A percentile compares a stretch with the other conserved stretches of the same genome.
phyloP scores from a whole-genome alignment of 2,329 filamentous ascomycete genomes.

The Coniochaeta sp. region DNA sequence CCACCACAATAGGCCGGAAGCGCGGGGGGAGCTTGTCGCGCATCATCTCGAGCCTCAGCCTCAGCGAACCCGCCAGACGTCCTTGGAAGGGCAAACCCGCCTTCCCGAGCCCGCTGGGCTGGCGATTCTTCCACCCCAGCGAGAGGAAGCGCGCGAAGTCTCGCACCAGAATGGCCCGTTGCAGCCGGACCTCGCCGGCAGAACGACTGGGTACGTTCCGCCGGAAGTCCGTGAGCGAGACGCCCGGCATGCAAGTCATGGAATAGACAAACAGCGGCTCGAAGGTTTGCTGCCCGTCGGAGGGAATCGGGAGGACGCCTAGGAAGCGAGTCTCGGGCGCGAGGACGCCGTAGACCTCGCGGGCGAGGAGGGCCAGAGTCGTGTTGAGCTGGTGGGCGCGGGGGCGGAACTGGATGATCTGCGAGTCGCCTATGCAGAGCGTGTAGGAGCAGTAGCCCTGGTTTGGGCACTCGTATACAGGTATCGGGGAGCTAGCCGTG shows the following conservation, averaged over 20 bases:
- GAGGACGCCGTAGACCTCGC: slow-evolving; percentile 28
- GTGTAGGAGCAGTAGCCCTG: slow-evolving; percentile 49
- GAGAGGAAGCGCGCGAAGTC: slow-evolving; percentile 34
- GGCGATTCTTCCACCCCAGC: slow-evolving; percentile 23
- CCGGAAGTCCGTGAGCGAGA: slow-evolving; percentile 27
- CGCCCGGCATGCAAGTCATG: slow-evolving; percentile 32
- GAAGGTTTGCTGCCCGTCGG: too few species aligned
- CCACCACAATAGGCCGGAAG: slow-evolving; percentile 18
- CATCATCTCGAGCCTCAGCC: slow-evolving; percentile 29
- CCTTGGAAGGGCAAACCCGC: slow-evolving; percentile 13
- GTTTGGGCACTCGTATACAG: slow-evolving; percentile 8
- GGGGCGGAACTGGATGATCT: slow-evolving; percentile 42
- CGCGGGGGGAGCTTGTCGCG: slow-evolving; percentile 24
- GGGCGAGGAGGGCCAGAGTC: slow-evolving; percentile 25
- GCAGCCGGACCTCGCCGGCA: neutral
- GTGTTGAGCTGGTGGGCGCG: slow-evolving; percentile 31
- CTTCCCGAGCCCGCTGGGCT: too few species aligned
- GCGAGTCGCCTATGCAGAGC: slow-evolving; percentile 24
- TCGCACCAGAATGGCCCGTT: slow-evolving; percentile 23
- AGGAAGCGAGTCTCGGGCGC: slow-evolving; percentile 33
- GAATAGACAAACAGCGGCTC: slow-evolving; percentile 28
- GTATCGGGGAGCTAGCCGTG: neutral
- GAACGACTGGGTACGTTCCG: slow-evolving; percentile 1
- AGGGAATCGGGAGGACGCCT: slow-evolving; percentile 8
- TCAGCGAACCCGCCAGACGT: slow-evolving; percentile 32